Base-by-base conservation (phyloP, 2,329 filamentous ascomycete genomes). In the Bimuria novae-zelandiae region DNA sequence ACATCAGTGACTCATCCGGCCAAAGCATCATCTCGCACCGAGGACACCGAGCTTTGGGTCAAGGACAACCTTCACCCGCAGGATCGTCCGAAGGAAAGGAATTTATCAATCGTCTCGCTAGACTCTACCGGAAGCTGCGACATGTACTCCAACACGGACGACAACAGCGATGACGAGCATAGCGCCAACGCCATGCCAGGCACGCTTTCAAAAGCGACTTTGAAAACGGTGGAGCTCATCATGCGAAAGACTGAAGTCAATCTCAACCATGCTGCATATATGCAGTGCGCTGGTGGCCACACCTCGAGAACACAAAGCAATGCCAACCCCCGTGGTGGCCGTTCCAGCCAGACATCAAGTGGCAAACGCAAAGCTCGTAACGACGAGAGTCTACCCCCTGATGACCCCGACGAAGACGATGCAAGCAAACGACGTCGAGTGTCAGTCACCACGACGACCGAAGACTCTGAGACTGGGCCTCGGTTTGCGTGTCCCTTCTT, bases 401-500 rank as follows among this genome's bases (percentile, higher is more conserved):
- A 64, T 1, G 61, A 67, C 8, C 52, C 58, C 1, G 61, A 68
- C 19, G 66, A 67, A 3, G 59, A 67, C 19, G 60, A 56, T 8
- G 27, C 62, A 14, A 65, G 59, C 37, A 70, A 70, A 36, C 58
- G 63, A 22, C 60, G 66, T 5, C 58, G 66, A 3, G 62, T 61
- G 43, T 68, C 66, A 8, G 48, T 62, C n/a, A 52, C 55, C 6
- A 64, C 55, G 4, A 64, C 61, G 2, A 60, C 60, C 4, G 62
- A 65, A 19, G 63, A 64, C 40, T 69, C 67, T 1, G 66, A 68
- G 19, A 49, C 40, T 6, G 63, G 63, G 3, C 58, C 59, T 2
- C 54, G 61, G 62, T 68, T 75, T 29, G 75, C 75, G 3, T 77
- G 75, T 47, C 76, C 76, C 0, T 78, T 71, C 49, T 76, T 68